Base-by-base conservation (phyloP, 148 eudicot species). In the Drosera capensis region DNA sequence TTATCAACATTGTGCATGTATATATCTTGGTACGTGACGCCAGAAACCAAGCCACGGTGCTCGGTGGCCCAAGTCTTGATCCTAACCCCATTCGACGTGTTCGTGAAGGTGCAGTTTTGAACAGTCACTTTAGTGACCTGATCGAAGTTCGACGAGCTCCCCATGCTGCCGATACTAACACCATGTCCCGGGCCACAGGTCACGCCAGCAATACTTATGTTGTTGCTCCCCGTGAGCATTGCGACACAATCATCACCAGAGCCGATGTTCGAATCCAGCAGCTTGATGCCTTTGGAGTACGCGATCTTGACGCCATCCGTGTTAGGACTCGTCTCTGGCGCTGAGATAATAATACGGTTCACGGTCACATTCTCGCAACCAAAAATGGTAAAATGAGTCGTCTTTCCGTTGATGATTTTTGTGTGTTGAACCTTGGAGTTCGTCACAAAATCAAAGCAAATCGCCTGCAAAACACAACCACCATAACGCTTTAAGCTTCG, bases 341-440 rank as follows among this genome's bases (percentile, higher is more conserved):
- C 71, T 1, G 57, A 36, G 29, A 78, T 35, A 0, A 40, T 16
- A 0, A 79, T 52, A 3, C 18, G 22, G 14, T 23, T 50, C 2
- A 76, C 46, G 15, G 43, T 19, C 0, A 66, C 8, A 43, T 74
- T 60, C 29, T 63, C 30, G 58, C 78, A 69, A 0, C 59, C 78
- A 23, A 73, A 76, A 8, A 86, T n/a, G 49, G 48, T 58, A 46
- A 85, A 45, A 55, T 86, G 93, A 8, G 71, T 20, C 58, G 34
- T 70, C 45, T 66, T 77, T 67, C 86, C 77, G 70, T 87, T 62
- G 26, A 70, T 29, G n/a, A 84, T 61, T 2, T 44, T 34, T 13
- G 82, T 21, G 24, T 68, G 46, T 20, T 36, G 38, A 14, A 78
- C 54, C n/a, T 20, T 56, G 20, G 80, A 52, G 46, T 81, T 77